Conservation (phyloP, 345 rosid genomes). For the Citrus glauca region DNA sequence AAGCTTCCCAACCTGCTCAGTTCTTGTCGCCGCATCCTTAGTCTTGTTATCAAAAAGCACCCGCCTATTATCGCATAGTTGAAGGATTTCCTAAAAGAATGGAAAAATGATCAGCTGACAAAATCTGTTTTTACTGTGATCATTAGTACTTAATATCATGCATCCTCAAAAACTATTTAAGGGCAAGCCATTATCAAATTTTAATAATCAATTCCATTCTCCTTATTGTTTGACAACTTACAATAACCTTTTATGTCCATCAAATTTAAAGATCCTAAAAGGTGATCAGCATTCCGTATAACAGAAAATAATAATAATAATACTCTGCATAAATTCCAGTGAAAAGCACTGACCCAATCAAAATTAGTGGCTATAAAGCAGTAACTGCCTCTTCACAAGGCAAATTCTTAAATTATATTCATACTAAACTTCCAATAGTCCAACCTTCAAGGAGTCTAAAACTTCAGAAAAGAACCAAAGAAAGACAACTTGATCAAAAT, state of each 20-base stretch:
- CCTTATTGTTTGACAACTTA: background rate
- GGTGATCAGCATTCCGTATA: background rate
- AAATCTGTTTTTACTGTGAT: background rate
- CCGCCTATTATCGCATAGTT: constrained; percentile 46
- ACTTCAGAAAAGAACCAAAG: background rate
- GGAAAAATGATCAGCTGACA: background rate
- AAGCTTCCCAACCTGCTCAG: constrained; percentile 30
- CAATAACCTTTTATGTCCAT: background rate
- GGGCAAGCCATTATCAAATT: background rate
- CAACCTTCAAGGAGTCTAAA: background rate
- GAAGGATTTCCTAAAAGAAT: constrained; percentile 56
- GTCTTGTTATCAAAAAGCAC: constrained; percentile 90
- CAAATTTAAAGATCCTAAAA: background rate
- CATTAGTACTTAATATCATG: background rate
- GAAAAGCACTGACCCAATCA: background rate
- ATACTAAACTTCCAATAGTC: background rate
- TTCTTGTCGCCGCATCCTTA: constrained; percentile 43
- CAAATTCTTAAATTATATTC: background rate
- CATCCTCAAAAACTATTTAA: background rate
- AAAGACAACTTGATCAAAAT: background rate
- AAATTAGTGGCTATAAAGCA: background rate
- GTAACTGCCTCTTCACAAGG: background rate
- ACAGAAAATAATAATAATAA: background rate
- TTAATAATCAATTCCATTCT: background rate
- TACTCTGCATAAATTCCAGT: background rate